These are phyloP conservation scores for Ilex paraguariensis DNA, from an alignment of 305 asterid genomes.

Conservation along the genomic window DNA sequence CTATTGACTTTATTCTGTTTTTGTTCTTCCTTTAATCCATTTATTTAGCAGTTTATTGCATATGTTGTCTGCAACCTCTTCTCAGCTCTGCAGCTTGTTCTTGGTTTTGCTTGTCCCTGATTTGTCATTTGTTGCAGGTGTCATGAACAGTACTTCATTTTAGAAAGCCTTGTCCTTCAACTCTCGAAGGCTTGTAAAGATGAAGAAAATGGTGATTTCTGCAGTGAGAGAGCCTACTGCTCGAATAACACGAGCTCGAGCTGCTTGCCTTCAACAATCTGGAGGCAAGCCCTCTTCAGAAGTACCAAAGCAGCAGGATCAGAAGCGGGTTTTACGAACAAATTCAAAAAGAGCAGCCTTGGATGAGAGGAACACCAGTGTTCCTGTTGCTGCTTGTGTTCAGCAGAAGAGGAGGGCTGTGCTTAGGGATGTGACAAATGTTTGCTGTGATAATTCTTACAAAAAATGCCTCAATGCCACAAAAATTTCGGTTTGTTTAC, in stretches of 20 bases:
- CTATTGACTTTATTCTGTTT: too few species aligned
- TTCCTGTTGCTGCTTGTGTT: conserved; percentile 9
- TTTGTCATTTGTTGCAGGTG: too few species aligned
- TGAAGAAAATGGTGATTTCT: conserved; percentile 17
- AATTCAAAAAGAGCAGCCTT: conserved; percentile 11
- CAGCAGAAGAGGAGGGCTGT: conserved; percentile 15
- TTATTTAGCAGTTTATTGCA: too few species aligned
- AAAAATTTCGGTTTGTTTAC: conserved; percentile 15
- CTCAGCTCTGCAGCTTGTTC: too few species aligned
- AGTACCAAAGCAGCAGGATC: conserved; percentile 12
- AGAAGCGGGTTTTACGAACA: conserved; percentile 4
- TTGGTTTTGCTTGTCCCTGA: too few species aligned
- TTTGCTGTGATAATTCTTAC: conserved; percentile 11
- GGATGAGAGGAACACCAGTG: conserved; percentile 17
- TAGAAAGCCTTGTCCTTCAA: not conserved
- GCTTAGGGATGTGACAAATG: conserved; percentile 26
- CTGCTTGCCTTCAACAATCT: conserved; percentile 10
- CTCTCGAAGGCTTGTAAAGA: not conserved
- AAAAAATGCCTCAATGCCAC: conserved; percentile 16
- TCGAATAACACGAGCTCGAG: conserved; percentile 23
- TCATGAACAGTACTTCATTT: too few species aligned
- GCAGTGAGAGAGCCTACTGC: conserved; percentile 11
- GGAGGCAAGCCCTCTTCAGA: not conserved
- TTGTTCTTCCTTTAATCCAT: too few species aligned
- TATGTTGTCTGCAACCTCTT: too few species aligned